phyloP scores from a whole-genome alignment of 2,329 filamentous ascomycete species.

The Phialophora macrospora region DNA sequence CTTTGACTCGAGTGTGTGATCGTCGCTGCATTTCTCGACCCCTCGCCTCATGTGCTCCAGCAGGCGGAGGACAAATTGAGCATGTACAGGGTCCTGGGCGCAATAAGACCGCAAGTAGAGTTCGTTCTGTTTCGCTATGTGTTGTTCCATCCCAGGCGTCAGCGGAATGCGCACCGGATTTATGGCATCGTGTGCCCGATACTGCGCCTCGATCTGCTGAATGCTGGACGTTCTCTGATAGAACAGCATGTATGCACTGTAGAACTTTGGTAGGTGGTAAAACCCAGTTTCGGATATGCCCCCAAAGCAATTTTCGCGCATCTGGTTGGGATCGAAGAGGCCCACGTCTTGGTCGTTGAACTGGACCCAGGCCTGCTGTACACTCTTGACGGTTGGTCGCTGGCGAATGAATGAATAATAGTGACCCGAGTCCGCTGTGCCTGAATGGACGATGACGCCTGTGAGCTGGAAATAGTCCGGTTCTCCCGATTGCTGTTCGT shows the following conservation, averaged over 20 bases:
- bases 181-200: slow-evolving; percentile 53
- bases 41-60: slow-evolving; percentile 62
- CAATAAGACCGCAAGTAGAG: slow-evolving; percentile 75
- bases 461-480: slow-evolving; percentile 89
- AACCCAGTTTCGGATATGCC: slow-evolving; percentile 61
- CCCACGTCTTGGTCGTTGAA: slow-evolving; percentile 91
- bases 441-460: slow-evolving; percentile 91
- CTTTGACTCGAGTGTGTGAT: slow-evolving; percentile 53
- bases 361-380: slow-evolving; percentile 73
- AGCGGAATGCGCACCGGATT: slow-evolving; percentile 57
- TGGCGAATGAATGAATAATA: slow-evolving; percentile 97
- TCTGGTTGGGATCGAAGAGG: slow-evolving; percentile 72
- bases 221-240: slow-evolving; percentile 81
- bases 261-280: slow-evolving; percentile 63
- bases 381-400: slow-evolving; percentile 60
- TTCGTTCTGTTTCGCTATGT: slow-evolving; percentile 74
- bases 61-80: slow-evolving; percentile 67
- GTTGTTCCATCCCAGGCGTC: slow-evolving; percentile 52
- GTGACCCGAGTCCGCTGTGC: slow-evolving; percentile 90
- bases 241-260: slow-evolving; percentile 97
- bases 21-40: slow-evolving; percentile 55
- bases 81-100: slow-evolving; percentile 74
- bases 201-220: slow-evolving; percentile 56
- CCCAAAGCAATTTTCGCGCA: slow-evolving; percentile 81
- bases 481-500: slow-evolving; percentile 59